phyloP scores from a whole-genome alignment of 108 stramenopile species.

The Nitzschia sp. region DNA sequence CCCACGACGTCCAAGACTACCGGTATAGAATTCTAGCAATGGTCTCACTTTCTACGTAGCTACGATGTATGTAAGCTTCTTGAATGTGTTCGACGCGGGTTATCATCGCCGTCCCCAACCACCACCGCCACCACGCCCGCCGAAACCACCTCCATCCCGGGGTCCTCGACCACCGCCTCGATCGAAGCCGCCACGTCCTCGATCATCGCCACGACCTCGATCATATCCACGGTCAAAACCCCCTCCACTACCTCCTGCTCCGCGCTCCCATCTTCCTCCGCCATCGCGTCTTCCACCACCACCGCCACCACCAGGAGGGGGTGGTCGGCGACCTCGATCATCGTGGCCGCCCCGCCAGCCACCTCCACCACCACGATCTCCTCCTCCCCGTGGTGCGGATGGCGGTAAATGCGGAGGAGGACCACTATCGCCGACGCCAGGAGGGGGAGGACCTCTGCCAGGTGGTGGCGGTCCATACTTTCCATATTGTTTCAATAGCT shows the following conservation, averaged over 20 bases:
- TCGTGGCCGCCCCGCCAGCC: constrained; percentile 32
- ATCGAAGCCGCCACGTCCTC: constrained; percentile 18
- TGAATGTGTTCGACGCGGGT: too few relatives aligned
- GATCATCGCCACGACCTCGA: constrained; percentile 17
- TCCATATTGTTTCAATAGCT: constrained; percentile 71
- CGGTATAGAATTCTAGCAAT: too few relatives aligned
- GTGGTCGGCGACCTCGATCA: constrained; percentile 29
- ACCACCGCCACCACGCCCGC: constrained; percentile 4
- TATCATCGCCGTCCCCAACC: constrained; percentile 7
- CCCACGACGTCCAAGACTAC: too few relatives aligned
- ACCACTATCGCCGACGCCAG: constrained; percentile 11
- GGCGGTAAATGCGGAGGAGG: constrained; percentile 18
- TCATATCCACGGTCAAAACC: constrained; percentile 23
- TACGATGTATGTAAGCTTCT: too few relatives aligned
- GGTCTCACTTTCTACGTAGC: too few relatives aligned
- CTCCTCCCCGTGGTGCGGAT: constrained; percentile 10
- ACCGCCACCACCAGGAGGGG: constrained; percentile 26
- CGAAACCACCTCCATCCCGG: constrained; percentile 14
- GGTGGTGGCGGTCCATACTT: constrained; percentile 54
- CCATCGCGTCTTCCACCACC: constrained; percentile 37
- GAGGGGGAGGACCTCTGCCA: constrained; percentile 20
- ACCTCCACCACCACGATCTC: constrained; percentile 37
- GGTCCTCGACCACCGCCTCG: constrained; percentile 24
- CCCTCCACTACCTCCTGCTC: constrained; percentile 29
- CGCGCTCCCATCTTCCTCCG: constrained; percentile 22